phyloP scores from a whole-genome alignment of 768 basidiomycete species.

The Melanogaster broomeanus region DNA sequence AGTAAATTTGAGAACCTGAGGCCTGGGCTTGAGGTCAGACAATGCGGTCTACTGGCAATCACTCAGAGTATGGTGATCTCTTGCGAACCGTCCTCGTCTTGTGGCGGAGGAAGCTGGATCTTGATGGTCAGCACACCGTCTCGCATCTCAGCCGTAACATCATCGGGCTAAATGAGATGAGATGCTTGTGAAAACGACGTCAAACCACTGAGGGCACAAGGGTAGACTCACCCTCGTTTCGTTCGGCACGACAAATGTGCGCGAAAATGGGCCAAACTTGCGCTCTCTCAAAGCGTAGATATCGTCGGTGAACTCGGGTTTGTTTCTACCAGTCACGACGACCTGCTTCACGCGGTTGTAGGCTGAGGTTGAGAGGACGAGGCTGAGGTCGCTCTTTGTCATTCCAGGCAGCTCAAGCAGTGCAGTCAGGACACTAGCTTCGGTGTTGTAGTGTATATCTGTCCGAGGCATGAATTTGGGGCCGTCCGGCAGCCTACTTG shows the following conservation, averaged over 20 bases:
- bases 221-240: slow-evolving; percentile 54
- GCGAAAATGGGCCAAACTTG: slow-evolving; percentile 49
- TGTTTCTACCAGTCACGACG: slow-evolving; percentile 49
- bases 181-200: slow-evolving; percentile 6
- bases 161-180: slow-evolving; percentile 47
- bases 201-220: not conserved
- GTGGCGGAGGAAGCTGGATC: slow-evolving; percentile 49
- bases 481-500: slow-evolving; percentile 5
- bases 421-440: slow-evolving; percentile 52
- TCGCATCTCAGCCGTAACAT: slow-evolving; percentile 55
- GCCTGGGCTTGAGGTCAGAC: slow-evolving; percentile 9
- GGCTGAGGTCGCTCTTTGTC: slow-evolving; percentile 53
- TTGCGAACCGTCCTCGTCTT: slow-evolving; percentile 45
- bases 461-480: slow-evolving; percentile 51
- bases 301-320: slow-evolving; percentile 42
- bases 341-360: slow-evolving; percentile 66
- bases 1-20: slow-evolving; percentile 2
- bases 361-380: slow-evolving; percentile 60
- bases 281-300: slow-evolving; percentile 55
- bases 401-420: slow-evolving; percentile 74
- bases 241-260: slow-evolving; percentile 55
- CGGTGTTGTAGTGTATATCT: slow-evolving; percentile 59
- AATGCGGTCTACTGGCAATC: slow-evolving; percentile 16
- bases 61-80: slow-evolving; percentile 52
- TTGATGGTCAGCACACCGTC: slow-evolving; percentile 62